Evolutionary conservation across 176 grass and related monocot species (phyloP), one percentile per base, ranked within the genome.

Genomic region (Aegilops tauschii): DNA sequence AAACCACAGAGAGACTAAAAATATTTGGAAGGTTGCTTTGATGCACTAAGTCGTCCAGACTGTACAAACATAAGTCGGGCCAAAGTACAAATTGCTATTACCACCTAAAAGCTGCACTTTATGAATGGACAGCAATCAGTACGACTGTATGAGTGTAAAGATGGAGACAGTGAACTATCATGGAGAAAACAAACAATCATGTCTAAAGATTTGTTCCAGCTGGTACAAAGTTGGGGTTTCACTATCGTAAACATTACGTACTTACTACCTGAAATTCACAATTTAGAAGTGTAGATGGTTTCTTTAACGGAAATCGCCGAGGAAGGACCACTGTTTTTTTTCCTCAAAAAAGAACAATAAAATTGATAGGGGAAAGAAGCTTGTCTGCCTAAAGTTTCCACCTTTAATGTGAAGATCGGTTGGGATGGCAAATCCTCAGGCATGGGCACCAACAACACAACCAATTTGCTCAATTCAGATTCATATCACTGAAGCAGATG

Each of bases 331-430:
- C 16, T 7, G 52, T 56, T 20, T 21, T 21, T 8, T 58, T 0
- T 3, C 11, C 0, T 44, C 40, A 44, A 13, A 52, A 52, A 58
- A 52, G 0, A 50, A 58, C 16, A 17, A 58, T 58, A 58, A 58
- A 58, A 58, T 58, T 58, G 54, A 58, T 0, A 58, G 16, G 54
- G 61, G 49, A 74, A 36, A 36, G 35, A 36, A 20, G 34, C 44
- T 25, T n/a, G 17, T 82, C 80, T 69, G 30, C 61, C 32, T 88
- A 88, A 91, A 88, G 77, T 65, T 77, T 34, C 2, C 35, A 87
- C 65, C 89, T 91, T 91, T 91, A 69, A 81, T 88, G 89, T 91
- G 89, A 91, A 81, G 85, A 81, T 88, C 77, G 86, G 89, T 85
- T 84, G 84, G 61, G n/a, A 70, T 77, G 88, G 76, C 85, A 88